Evolutionary conservation across 805 yeast genomes (phyloP).

Genomic region (Metschnikowia chrysomelidarum): DNA sequence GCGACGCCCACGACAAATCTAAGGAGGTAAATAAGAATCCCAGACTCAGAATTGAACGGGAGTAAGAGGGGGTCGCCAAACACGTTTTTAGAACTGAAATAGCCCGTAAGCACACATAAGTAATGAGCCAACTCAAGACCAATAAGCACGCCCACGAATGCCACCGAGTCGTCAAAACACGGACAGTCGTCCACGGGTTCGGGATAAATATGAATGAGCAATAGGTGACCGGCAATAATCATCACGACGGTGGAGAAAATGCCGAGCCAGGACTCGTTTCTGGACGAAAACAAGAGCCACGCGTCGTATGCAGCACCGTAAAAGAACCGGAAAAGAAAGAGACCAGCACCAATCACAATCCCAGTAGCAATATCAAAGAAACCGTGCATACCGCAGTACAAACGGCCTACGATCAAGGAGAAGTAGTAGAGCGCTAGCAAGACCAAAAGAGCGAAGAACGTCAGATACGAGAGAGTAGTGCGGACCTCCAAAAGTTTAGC

Average conservation of each 20-base stretch:
- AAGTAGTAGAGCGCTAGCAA: constrained; percentile 48
- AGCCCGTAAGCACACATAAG: constrained; percentile 36
- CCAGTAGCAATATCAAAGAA: constrained; percentile 74
- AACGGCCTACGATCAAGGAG: constrained; percentile 72
- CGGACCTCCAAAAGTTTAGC: constrained; percentile 15
- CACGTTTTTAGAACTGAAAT: constrained; percentile 21
- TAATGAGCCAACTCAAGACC: constrained; percentile 72
- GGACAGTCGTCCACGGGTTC: constrained; percentile 93
- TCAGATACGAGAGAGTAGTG: constrained; percentile 8
- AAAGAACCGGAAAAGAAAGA: constrained; percentile 47
- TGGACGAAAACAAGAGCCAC: constrained; percentile 31
- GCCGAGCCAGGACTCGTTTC: constrained; percentile 21
- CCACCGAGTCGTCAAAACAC: constrained; percentile 92
- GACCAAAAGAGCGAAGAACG: constrained; percentile 15
- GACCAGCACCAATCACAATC: constrained; percentile 53
- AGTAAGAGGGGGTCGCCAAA: constrained; percentile 34
- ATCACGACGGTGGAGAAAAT: constrained; percentile 33
- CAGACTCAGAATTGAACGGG: constrained; percentile 21
- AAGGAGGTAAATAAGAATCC: constrained; percentile 23
- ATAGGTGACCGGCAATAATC: constrained; percentile 42
- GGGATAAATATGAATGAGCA: constrained; percentile 66
- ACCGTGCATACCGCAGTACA: constrained; percentile 98
- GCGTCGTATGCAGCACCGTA: constrained; percentile 47
- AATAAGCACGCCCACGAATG: constrained; percentile 82
- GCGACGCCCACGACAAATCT: constrained; percentile 63